Base-by-base conservation (phyloP, 176 grass and related monocot species). In the Echinochloa phyllopogon region DNA sequence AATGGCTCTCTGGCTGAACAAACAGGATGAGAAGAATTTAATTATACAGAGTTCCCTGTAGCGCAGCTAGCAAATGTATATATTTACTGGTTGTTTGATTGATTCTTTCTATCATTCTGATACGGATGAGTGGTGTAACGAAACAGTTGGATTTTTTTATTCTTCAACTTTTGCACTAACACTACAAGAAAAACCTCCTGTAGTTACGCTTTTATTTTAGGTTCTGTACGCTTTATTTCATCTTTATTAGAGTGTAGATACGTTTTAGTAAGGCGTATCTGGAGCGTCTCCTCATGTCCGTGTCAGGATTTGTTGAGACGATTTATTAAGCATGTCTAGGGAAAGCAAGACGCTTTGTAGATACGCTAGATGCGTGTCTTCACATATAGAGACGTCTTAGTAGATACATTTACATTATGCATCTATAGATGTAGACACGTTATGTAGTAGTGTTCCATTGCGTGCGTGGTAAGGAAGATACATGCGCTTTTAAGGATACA, bases 11-110 rank as follows among this genome's bases (percentile, higher is more conserved):
- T 72, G 66, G 84, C 7, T 86, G 29, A 72, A 66, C 58, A 64
- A 43, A 58, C 18, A 60, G 10, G 75, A 73, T 23, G 55, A 83
- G 10, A 83, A 73, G 42, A 62, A n/a, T 24, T 40, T 83, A 18
- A 38, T 59, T 8, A 61, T 83, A 11, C 47, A 62, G 56, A 83
- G 81, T 12, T 74, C 69, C 44, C 69, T 83, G 5, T 83, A 61
- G 58, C 25, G n/a, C 23, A 74, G 69, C 59, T 62, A 29, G 59
- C 59, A 21, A 59, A 29, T 23, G 59, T 62, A 60, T 25, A 25
- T 60, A 14, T 13, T 10, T 29, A 59, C n/a, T 62, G 9, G 0
- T 55, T 59, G 8, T 23, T 14, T 62, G 59, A 5, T 62, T 62
- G 24, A 62, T 25, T 65, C 5, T 65, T 65, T 65, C 13, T 15